Base-by-base conservation (phyloP, 2,329 filamentous ascomycete genomes). In the Phaeosphaeria sp. region DNA sequence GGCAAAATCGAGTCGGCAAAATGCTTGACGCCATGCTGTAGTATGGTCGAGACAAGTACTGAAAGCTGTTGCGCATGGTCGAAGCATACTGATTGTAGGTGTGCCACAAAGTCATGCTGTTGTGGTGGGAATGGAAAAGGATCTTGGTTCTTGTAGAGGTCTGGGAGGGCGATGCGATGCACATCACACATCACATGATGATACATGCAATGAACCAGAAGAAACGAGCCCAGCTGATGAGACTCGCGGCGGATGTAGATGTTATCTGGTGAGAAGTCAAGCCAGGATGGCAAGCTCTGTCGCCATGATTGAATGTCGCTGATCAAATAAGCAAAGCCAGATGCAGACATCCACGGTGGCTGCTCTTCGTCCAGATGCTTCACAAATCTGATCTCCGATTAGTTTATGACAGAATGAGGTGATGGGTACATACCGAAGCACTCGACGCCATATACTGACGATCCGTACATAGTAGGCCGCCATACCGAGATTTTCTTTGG, bases 121-220 rank as follows among this genome's bases (percentile, higher is more conserved):
- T 69, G 62, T 5, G 64, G 51, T 8, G 72, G 71, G 24, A 74
- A 74, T 2, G 61, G 49, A 30, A 73, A 74, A 0, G 69, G 69
- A 39, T 73, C 66, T 21, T 71, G 70, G 25, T 71, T 69, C 30
- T 71, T 71, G 58, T 72, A 74, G 4, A 74, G 65, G 2, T 72
- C 69, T 8, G 72, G 72, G 1, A 74, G 60, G 7, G 72, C 62
- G 18, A 74, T 73, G 8, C 72, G 66, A 50, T 74, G 70, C 4
- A 74, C 64, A 36, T 74, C 72, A 50, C 70, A 73, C 52, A 72
- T 59, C 2, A 73, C 72, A 44, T 74, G 72, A 39, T 74, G 71
- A 40, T 74, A 74, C 70, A 74, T 73, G 68, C 70, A 73, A 39
- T 74, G 72, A 8, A 73, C 68, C 21, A 74, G 66, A 18, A 74